Evolutionary conservation across 345 rosid species (phyloP).

Genomic region (Gossypium longicalyx): DNA sequence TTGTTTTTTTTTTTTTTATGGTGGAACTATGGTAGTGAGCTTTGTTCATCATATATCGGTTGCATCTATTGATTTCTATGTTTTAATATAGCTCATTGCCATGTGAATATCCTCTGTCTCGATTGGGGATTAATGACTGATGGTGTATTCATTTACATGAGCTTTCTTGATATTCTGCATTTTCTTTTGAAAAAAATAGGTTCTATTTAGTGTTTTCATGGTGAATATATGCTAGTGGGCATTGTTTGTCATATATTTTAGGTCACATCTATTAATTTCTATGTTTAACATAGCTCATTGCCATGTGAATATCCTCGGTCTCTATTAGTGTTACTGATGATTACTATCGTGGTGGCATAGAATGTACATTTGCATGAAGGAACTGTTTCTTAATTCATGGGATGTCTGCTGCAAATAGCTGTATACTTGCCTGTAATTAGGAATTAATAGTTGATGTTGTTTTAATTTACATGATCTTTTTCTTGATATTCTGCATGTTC

Average conservation of each 20-base stretch:
- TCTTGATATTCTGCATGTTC: not conserved
- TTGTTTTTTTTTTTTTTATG: too few relatives aligned
- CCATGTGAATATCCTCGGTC: not conserved
- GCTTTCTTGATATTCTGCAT: too few relatives aligned
- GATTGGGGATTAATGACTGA: too few relatives aligned
- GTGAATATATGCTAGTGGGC: not conserved
- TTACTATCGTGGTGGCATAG: not conserved
- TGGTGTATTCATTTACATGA: too few relatives aligned
- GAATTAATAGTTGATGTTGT: not conserved
- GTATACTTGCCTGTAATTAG: not conserved
- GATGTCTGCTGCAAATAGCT: not conserved
- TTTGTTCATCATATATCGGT: not conserved
- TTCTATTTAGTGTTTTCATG: not conserved
- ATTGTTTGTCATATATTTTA: not conserved
- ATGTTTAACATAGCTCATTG: not conserved
- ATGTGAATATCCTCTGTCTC: not conserved
- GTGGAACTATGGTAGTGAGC: not conserved
- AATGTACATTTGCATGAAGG: conserved; percentile 1
- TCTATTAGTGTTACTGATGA: not conserved
- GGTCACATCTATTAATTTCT: not conserved
- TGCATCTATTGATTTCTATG: not conserved
- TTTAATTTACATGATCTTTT: not conserved
- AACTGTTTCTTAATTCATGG: not conserved
- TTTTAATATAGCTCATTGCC: not conserved
- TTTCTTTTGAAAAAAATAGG: too few relatives aligned